These are phyloP conservation scores for Pilasporangium apinafurcum DNA, from an alignment of 352 stramenopile genomes.

Conservation along the genomic window DNA sequence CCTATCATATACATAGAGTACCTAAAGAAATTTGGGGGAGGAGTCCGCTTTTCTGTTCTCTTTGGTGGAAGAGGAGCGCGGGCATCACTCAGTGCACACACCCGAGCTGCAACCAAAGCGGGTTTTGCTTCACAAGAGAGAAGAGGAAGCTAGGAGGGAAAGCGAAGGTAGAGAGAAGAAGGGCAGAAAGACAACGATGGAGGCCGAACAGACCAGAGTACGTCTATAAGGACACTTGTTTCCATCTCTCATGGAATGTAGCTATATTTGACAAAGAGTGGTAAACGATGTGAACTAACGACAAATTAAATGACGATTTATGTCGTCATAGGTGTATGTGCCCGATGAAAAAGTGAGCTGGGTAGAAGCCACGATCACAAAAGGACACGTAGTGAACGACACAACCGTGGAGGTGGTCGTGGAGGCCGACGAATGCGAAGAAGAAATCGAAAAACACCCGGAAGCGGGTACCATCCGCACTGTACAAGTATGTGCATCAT, in stretches of 20 bases:
- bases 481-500: slow-evolving; percentile 23
- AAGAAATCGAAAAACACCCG: slow-evolving; percentile 57
- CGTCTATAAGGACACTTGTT: neutral
- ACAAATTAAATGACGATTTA: too few relatives aligned
- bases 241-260: neutral
- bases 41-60: neutral
- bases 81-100: too few relatives aligned
- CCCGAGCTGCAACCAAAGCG: slow-evolving; percentile 1
- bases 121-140: slow-evolving; percentile 10
- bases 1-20: neutral
- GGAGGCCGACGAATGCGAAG: slow-evolving; percentile 59
- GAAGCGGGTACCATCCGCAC: slow-evolving; percentile 42
- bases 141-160: slow-evolving; percentile 2
- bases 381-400: slow-evolving; percentile 73
- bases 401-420: slow-evolving; percentile 78
- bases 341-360: slow-evolving; percentile 71
- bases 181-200: slow-evolving; percentile 4
- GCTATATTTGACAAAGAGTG: slow-evolving; percentile 1
- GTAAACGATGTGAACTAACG: too few relatives aligned
- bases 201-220: slow-evolving; percentile 13
- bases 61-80: too few relatives aligned
- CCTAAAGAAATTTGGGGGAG: slow-evolving; percentile 6
- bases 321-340: slow-evolving; percentile 64
- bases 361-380: slow-evolving; percentile 80
- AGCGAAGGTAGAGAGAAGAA: neutral